Evolutionary conservation across 345 rosid genomes (phyloP).

Genomic region (Salix suchowensis): DNA sequence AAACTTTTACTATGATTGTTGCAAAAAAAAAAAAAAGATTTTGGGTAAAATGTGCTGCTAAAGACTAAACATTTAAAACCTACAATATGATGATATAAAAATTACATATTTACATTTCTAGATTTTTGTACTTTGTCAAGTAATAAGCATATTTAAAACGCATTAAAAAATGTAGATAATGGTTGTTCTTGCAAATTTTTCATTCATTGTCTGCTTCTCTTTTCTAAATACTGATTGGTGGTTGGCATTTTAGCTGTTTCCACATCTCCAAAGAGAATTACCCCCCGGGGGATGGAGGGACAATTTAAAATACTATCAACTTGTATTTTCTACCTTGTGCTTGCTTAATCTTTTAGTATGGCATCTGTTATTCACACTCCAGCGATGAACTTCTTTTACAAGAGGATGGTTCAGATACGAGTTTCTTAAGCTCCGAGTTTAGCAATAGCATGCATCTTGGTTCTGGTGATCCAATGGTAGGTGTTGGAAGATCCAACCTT

Average conservation of each 20-base stretch:
- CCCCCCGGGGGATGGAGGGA: too few species aligned
- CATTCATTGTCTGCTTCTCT: background rate
- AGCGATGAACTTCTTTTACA: slow-evolving; percentile 88
- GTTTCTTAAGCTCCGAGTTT: slow-evolving; percentile 52
- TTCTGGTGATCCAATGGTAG: slow-evolving; percentile 49
- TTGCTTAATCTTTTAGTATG: slow-evolving; percentile 1
- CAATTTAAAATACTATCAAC: background rate
- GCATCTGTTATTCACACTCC: slow-evolving; percentile 23
- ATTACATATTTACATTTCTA: background rate
- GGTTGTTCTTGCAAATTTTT: background rate
- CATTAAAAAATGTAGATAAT: background rate
- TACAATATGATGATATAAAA: background rate
- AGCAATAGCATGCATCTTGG: slow-evolving; percentile 65
- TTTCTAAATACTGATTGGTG: background rate
- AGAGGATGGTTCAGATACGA: slow-evolving; percentile 69
- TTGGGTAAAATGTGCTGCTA: background rate
- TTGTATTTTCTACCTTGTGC: background rate
- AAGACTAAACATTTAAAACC: background rate
- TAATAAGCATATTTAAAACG: background rate
- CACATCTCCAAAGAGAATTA: background rate
- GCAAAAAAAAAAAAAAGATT: background rate
- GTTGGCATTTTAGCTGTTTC: background rate
- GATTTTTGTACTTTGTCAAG: background rate
- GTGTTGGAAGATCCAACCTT: slow-evolving; percentile 46
- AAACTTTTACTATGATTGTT: background rate